Conservation (phyloP, 495 filamentous ascomycete genomes). For the Lasiosphaeria miniovina region DNA sequence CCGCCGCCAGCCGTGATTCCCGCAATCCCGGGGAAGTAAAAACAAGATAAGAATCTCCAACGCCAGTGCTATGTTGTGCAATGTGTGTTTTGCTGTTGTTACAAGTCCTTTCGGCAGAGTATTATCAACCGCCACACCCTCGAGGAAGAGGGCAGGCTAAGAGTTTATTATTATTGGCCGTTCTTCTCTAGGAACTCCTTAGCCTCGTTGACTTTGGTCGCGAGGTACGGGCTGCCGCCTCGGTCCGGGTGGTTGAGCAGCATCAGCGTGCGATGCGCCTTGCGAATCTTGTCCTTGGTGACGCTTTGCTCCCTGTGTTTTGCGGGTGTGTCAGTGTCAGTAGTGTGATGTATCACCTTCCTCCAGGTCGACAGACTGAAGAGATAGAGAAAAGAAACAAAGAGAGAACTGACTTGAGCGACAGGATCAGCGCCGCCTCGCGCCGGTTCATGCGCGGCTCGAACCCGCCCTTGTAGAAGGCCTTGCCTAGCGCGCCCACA, state of each 20-base stretch:
- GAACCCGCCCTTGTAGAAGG: slow-evolving; percentile 97
- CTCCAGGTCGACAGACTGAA: neutral
- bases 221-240: slow-evolving; percentile 92
- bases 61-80: slow-evolving; percentile 28
- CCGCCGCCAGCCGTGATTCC: neutral
- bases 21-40: slow-evolving; percentile 5
- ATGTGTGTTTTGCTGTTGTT: slow-evolving; percentile 12
- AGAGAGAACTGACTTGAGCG: slow-evolving; percentile 66
- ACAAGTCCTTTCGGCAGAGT: slow-evolving; percentile 2
- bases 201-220: slow-evolving; percentile 96
- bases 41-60: slow-evolving; percentile 16
- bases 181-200: slow-evolving; percentile 93
- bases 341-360: neutral
- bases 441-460: slow-evolving; percentile 87
- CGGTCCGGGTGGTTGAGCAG: slow-evolving; percentile 96
- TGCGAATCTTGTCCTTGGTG: slow-evolving; percentile 89
- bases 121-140: no score
- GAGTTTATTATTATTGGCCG: no score
- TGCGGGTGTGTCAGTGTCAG: slow-evolving; percentile 9
- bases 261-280: slow-evolving; percentile 96
- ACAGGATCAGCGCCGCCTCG: slow-evolving; percentile 88
- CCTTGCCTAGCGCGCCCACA: slow-evolving; percentile 73
- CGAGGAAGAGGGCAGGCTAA: no score
- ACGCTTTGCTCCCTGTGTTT: slow-evolving; percentile 70
- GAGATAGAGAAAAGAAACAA: slow-evolving; percentile 11